phyloP scores from a whole-genome alignment of 805 yeast genomes.

The Blastobotrys mokoenaii region DNA sequence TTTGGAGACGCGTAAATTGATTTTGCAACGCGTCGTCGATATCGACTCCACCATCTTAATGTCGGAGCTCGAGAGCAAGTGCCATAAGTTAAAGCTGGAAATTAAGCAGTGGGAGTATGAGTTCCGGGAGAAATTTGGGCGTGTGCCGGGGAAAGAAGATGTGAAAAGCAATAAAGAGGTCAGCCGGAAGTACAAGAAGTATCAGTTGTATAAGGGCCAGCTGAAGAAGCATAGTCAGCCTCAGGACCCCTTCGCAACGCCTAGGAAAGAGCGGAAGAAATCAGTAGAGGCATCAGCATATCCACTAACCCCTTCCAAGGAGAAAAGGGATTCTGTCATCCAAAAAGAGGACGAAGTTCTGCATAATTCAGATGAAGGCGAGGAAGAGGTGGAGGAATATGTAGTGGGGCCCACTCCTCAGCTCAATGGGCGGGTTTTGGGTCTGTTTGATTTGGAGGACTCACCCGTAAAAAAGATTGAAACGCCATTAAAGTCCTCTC shows the following conservation, averaged over 20 bases:
- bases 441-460: slow-evolving; percentile 52
- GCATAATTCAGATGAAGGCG: background rate
- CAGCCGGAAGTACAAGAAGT: slow-evolving; percentile 16
- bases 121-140: slow-evolving; percentile 32
- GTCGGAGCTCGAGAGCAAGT: background rate
- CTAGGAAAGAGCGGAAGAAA: background rate
- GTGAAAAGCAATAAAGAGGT: slow-evolving; percentile 31
- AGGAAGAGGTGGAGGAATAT: background rate
- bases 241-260: background rate
- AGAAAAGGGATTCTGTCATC: background rate
- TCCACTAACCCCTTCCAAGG: background rate
- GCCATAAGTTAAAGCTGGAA: slow-evolving; percentile 30
- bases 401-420: slow-evolving; percentile 87
- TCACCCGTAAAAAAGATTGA: slow-evolving; percentile 1
- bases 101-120: slow-evolving; percentile 50
- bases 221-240: slow-evolving; percentile 1
- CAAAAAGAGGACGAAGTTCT: background rate
- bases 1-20: no score
- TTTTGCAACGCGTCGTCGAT: no score
- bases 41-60: background rate
- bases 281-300: background rate
- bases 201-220: slow-evolving; percentile 8
- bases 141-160: slow-evolving; percentile 42
- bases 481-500: background rate
- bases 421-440: slow-evolving; percentile 63